These are phyloP conservation scores for Senna siamea DNA, from an alignment of 306 rosid genomes.

Conservation along the genomic window DNA sequence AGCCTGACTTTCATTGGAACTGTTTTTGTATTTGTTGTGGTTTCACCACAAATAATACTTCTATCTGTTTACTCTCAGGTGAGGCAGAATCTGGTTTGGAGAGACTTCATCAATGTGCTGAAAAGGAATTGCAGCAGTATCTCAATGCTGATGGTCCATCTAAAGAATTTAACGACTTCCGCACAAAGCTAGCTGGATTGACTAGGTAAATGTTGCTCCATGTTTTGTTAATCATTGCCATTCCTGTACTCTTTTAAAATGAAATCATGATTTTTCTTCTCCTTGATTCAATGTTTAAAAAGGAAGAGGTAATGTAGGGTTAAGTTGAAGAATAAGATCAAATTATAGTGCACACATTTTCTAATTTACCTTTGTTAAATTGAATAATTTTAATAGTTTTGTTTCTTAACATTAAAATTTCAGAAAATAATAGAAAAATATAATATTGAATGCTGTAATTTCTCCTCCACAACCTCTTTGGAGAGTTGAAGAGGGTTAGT, in stretches of 20 bases:
- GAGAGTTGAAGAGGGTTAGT: neutral
- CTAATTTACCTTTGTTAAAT: no score
- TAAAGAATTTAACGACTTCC: conserved; percentile 78
- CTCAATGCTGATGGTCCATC: conserved; percentile 59
- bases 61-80: conserved; percentile 50
- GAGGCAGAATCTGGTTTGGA: conserved; percentile 88
- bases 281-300: neutral
- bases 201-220: conserved; percentile 50
- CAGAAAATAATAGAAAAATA: neutral
- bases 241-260: neutral
- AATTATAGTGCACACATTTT: no score
- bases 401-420: no score
- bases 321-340: no score
- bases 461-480: neutral
- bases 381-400: no score
- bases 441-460: neutral
- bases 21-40: neutral
- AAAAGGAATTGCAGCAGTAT: conserved; percentile 69
- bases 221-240: neutral
- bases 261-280: neutral
- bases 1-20: conserved; percentile 19
- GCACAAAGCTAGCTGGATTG: conserved; percentile 80
- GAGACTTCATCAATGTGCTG: conserved; percentile 84
- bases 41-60: conserved; percentile 27
- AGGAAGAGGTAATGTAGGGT: conserved; percentile 4